These are phyloP conservation scores for Trametes sp. DNA, from an alignment of 1,284 basidiomycete genomes.

Conservation along the genomic window DNA sequence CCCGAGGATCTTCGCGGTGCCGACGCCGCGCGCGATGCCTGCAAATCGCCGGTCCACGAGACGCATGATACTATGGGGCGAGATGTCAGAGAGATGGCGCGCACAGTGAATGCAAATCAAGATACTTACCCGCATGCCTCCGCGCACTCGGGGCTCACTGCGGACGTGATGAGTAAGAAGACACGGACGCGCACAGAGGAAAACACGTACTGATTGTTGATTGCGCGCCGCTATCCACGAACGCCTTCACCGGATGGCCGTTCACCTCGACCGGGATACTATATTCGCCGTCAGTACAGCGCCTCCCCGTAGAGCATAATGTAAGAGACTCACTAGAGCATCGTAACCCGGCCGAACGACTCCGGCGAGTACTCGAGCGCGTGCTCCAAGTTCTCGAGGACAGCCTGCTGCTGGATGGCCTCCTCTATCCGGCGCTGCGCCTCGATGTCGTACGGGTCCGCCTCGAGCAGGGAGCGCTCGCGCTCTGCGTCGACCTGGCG, in stretches of 20 bases:
- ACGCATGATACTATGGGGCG: conserved; percentile 77
- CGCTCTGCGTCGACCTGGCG: conserved; percentile 64
- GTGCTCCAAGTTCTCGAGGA: conserved; percentile 91
- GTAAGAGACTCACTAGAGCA: conserved; percentile 87
- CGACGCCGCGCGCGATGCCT: conserved; percentile 95
- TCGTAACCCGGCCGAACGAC: conserved; percentile 92
- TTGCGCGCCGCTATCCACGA: conserved; percentile 98
- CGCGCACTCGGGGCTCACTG: conserved; percentile 95
- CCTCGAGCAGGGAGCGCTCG: conserved; percentile 77
- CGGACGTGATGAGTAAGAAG: conserved; percentile 21
- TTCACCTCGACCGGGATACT: conserved; percentile 93
- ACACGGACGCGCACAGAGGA: conserved; percentile 1
- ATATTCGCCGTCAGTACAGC: not conserved
- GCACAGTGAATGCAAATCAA: not conserved
- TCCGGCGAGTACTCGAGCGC: conserved; percentile 94
- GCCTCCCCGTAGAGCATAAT: too few species aligned
- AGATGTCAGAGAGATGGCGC: not conserved
- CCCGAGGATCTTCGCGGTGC: conserved; percentile 94
- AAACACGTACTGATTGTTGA: conserved; percentile 87
- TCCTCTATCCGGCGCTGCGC: conserved; percentile 95
- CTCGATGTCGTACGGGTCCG: conserved; percentile 91
- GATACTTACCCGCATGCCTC: conserved; percentile 85
- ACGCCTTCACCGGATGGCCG: conserved; percentile 89
- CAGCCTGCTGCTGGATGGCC: conserved; percentile 88
- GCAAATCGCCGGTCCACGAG: conserved; percentile 88